Base-by-base conservation (phyloP, 1,139 yeast genomes). In the Saccharomyces hybrid region DNA sequence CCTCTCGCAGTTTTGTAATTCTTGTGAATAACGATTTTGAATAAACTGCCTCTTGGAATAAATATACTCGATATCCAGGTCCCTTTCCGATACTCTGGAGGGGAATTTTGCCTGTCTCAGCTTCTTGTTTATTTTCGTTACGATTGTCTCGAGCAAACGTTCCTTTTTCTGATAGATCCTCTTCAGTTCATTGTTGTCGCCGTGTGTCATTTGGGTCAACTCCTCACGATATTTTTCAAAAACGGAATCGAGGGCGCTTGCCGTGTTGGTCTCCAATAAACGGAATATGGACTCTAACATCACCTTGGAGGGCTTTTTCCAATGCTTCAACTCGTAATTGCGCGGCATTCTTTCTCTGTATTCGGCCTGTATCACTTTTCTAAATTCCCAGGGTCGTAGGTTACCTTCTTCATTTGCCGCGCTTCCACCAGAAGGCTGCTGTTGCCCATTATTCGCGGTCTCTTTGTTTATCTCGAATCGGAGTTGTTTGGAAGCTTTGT, bases 51-150 rank as follows among this genome's bases (percentile, higher is more conserved):
- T 59, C 52, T 68, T 68, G 19, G 68, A 62, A 51, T 63, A 65
- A 21, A 68, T 61, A 49, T 65, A 65, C 49, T 68, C 71, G 7
- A 64, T 59, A 55, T 68, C 66, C 44, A 66, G 48, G 47, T 66
- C 70, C 4, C 60, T 56, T 21, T 59, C 67, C 16, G 63, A 56
- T n/a, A 63, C 52, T 44, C 62, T 57, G 2, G 64, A 55, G 2
- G 72, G 72, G 26, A 68, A 59, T 26, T 58, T 56, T 4, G 69
- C 56, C 47, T 56, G 57, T 14, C 54, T 55, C 12, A 68, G 52
- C 47, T 61, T 59, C 28, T 53, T 57, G 48, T 59, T 59, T 7
- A 67, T 61, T 46, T 65, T 65, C 9, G 53, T 48, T 3, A 65
- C 49, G 11, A 66, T 61, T 28, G 64, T 64, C 29, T 55, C 53